A percentile compares a stretch with the other conserved stretches of the same genome.
Conservation (phyloP, 1,139 yeast genomes). For the Hansenula sp. region DNA sequence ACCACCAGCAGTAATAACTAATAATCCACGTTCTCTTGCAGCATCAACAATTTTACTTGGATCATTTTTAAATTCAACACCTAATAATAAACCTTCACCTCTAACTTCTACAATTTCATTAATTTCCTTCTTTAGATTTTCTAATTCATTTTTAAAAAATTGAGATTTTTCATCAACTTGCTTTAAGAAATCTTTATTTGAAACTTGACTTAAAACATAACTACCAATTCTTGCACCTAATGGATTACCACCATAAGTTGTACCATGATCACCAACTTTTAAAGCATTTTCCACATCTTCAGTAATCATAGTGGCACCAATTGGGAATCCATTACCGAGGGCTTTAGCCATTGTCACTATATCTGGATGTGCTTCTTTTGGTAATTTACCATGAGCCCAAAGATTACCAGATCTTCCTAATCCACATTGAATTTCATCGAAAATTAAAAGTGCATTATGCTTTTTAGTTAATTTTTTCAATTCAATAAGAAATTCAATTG, state of each 20-base stretch:
- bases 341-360: constrained; percentile 94
- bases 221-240: constrained; percentile 79
- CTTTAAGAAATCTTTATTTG: constrained; percentile 54
- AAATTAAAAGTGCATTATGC: constrained; percentile 73
- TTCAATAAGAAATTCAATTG: constrained; percentile 56
- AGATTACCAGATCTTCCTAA: constrained; percentile 87
- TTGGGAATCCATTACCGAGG: constrained; percentile 95
- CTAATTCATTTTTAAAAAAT: constrained; percentile 46
- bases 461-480: constrained; percentile 66
- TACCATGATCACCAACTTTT: constrained; percentile 93
- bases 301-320: constrained; percentile 88
- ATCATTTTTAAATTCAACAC: constrained; percentile 67
- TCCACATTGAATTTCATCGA: constrained; percentile 97
- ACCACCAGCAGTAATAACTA: constrained; percentile 87
- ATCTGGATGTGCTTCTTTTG: constrained; percentile 85
- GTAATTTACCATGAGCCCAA: constrained; percentile 85
- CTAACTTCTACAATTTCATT: constrained; percentile 61
- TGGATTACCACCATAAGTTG: constrained; percentile 97
- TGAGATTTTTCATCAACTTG: constrained; percentile 58
- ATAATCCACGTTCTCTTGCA: constrained; percentile 75
- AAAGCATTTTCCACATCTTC: constrained; percentile 70
- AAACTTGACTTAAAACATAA: constrained; percentile 65
- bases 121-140: constrained; percentile 46
- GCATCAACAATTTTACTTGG: constrained; percentile 61
- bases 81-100: constrained; percentile 85